Conservation (phyloP, 805 yeast species). For the Wickerhamiella siamensis region DNA sequence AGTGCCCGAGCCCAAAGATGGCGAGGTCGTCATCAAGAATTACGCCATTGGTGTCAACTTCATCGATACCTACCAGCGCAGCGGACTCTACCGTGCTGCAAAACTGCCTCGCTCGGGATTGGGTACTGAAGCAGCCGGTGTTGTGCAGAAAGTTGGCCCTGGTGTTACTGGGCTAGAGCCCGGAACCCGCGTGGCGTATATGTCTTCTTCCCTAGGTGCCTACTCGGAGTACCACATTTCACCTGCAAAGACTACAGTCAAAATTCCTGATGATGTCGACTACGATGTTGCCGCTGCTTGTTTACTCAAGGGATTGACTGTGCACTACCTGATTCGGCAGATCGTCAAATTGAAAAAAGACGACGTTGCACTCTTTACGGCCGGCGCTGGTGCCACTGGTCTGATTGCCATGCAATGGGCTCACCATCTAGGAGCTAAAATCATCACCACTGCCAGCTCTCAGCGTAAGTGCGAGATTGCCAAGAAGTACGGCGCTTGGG, state of each 20-base stretch:
- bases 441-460: constrained; percentile 73
- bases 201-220: not conserved
- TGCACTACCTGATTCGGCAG: constrained; percentile 52
- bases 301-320: constrained; percentile 61
- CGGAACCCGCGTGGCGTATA: not conserved
- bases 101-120: constrained; percentile 30
- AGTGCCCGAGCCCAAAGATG: constrained; percentile 26
- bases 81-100: constrained; percentile 52
- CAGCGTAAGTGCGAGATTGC: constrained; percentile 57
- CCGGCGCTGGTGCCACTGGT: constrained; percentile 96
- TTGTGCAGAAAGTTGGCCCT: not conserved
- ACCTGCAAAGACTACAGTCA: constrained; percentile 7
- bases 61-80: constrained; percentile 71
- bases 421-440: constrained; percentile 52
- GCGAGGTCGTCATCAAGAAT: constrained; percentile 59
- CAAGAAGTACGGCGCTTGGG: constrained; percentile 63
- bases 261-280: not conserved
- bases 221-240: not conserved
- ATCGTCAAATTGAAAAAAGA: constrained; percentile 53
- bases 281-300: constrained; percentile 21
- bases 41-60: constrained; percentile 67
- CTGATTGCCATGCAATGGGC: constrained; percentile 52
- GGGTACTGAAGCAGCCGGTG: not conserved
- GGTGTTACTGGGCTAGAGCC: not conserved
- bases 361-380: constrained; percentile 66